Evolutionary conservation across 306 rosid genomes (phyloP), one percentile per base, ranked within the genome.

Genomic region (Fagus sylvatica): DNA sequence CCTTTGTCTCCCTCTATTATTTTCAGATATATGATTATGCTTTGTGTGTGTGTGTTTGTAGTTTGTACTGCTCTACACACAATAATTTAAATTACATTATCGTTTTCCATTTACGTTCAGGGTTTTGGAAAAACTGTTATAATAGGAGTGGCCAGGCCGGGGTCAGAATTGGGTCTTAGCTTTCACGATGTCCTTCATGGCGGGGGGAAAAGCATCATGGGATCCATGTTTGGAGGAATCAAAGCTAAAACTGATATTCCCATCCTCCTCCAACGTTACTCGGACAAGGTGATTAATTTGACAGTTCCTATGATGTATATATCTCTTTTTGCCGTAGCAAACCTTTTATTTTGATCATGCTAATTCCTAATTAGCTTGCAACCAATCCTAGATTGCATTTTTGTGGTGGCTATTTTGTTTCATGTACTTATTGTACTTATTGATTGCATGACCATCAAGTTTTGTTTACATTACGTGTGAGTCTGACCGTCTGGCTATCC

Each of bases 101-200:
- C 8, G 10, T 60, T 32, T 10, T 30, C 37, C 30, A 16, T 13
- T 15, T 34, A 8, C n/a, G 13, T 65, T 7, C 72, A 90, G 98
- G 97, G 98, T 65, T 95, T 97, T 98, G 98, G 98, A 1, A 88
- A 92, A 84, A 91, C 98, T 13, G 30, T 94, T 28, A 82, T 94
- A 22, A 36, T 94, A 74, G 98, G 97, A 43, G 92, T 88, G 75
- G 97, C 88, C 78, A 84, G 73, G 80, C 88, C 92, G 54, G 93
- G 87, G 54, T 75, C 97, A 6, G 46, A 9, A 60, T 55, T 95
- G 82, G 85, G 60, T 54, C 49, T 94, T 39, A 78, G 60, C 12
- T 73, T 87, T n/a, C 1, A 0, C 33, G 97, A 82, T 7, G 78
- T 94, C 60, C 95, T 94, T 81, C 15, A 33, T 4, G 15, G 30